These are phyloP conservation scores for Paraphaeosphaeria sporulosa DNA, from an alignment of 2,329 filamentous ascomycete species.

Conservation along the genomic window DNA sequence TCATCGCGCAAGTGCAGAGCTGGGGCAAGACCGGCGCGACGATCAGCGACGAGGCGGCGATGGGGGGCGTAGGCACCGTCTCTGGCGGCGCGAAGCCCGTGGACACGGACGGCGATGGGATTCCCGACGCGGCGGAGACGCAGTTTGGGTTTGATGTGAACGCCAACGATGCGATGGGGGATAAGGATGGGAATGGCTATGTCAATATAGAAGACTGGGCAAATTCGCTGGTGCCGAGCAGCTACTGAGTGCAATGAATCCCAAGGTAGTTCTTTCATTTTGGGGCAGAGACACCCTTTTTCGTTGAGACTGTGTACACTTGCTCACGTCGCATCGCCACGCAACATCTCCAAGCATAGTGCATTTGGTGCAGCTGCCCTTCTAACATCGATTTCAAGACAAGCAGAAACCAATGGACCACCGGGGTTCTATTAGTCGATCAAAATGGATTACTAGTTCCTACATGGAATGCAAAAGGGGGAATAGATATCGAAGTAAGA, in stretches of 20 bases:
- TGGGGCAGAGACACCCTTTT: no score
- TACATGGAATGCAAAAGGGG: conserved; percentile 49
- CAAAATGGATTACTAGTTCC: conserved; percentile 51
- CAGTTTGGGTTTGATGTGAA: conserved; percentile 50
- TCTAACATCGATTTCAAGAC: no score
- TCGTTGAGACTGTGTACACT: no score
- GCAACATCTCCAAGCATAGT: no score
- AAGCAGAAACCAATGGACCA: conserved; percentile 20
- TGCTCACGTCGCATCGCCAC: no score
- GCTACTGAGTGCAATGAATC: neutral
- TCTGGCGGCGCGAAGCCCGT: conserved; percentile 48
- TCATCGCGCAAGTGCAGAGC: conserved; percentile 55
- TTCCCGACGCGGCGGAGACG: conserved; percentile 59
- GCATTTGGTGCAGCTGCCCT: no score
- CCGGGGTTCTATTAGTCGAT: conserved; percentile 44
- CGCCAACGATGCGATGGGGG: conserved; percentile 51
- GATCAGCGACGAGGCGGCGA: conserved; percentile 56
- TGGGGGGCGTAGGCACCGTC: conserved; percentile 53
- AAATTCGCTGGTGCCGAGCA: conserved; percentile 54
- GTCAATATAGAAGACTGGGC: conserved; percentile 60
- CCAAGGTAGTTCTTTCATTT: no score
- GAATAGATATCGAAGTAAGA: conserved; percentile 53
- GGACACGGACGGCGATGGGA: conserved; percentile 60
- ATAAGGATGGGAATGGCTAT: conserved; percentile 53
- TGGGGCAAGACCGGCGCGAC: conserved; percentile 56